Evolutionary conservation across 1,284 basidiomycete species (phyloP).

Genomic region (Trichosporon sp.): DNA sequence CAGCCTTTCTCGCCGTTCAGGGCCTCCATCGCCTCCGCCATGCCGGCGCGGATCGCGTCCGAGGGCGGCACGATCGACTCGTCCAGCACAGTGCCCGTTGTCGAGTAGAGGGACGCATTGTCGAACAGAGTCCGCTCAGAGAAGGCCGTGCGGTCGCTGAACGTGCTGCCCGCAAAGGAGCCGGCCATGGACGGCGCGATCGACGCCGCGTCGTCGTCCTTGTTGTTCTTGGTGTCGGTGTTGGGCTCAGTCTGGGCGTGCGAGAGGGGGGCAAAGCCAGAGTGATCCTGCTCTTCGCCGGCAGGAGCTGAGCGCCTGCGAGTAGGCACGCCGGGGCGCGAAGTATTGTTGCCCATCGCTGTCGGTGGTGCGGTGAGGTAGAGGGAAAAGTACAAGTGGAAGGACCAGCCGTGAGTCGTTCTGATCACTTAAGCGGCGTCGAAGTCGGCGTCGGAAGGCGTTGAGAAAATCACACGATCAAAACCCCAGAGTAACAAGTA

Average conservation of each 20-base stretch:
- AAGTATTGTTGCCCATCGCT: neutral
- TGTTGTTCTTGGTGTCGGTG: neutral
- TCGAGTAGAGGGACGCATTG: neutral
- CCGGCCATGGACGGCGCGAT: neutral
- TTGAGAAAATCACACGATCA: too few species aligned
- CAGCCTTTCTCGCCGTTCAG: slow-evolving; percentile 11
- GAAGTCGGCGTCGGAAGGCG: too few species aligned
- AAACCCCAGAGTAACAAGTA: too few species aligned
- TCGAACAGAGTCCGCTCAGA: neutral
- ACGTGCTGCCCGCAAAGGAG: neutral
- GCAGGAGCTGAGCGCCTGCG: neutral
- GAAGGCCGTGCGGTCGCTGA: neutral
- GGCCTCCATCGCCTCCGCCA: neutral
- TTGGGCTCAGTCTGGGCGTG: neutral
- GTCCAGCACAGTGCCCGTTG: neutral
- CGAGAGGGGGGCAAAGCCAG: neutral
- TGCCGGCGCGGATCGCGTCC: neutral
- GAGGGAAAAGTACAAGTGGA: neutral
- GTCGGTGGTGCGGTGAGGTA: neutral
- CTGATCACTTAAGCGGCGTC: too few species aligned
- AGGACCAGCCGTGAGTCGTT: too few species aligned
- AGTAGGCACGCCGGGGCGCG: neutral
- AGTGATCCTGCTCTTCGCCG: neutral
- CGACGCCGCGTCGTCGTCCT: neutral
- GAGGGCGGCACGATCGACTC: neutral